Conservation (phyloP, 2,329 filamentous ascomycete genomes). For the Herpotrichia juniperi region DNA sequence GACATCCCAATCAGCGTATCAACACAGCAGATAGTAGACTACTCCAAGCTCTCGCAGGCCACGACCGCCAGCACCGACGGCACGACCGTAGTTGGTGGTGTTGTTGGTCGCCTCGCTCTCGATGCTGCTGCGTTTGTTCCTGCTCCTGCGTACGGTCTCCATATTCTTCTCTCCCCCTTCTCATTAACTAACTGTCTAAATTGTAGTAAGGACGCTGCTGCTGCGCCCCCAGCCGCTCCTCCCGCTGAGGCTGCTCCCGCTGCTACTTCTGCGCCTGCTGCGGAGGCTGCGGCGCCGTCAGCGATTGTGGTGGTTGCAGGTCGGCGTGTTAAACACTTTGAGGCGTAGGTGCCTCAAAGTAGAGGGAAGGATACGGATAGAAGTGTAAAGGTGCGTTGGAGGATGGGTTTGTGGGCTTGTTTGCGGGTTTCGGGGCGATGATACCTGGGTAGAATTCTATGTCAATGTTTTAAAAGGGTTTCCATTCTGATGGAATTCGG, state of each 20-base stretch:
- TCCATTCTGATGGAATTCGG: too few relatives aligned
- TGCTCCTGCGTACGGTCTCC: slow-evolving; percentile 20
- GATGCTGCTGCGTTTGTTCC: slow-evolving; percentile 32
- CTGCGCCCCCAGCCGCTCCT: slow-evolving; percentile 10
- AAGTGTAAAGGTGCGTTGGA: too few relatives aligned
- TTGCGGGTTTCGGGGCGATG: too few relatives aligned
- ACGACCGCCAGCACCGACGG: slow-evolving; percentile 30
- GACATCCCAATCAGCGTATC: slow-evolving; percentile 11
- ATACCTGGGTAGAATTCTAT: too few relatives aligned
- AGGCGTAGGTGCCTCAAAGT: too few relatives aligned
- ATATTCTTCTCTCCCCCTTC: background rate
- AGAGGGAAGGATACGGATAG: too few relatives aligned
- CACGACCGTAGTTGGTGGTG: slow-evolving; percentile 25
- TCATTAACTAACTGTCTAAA: background rate
- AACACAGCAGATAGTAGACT: slow-evolving; percentile 31
- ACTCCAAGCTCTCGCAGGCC: slow-evolving; percentile 30
- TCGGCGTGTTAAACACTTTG: too few relatives aligned
- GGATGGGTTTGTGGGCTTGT: too few relatives aligned
- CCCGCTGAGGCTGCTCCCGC: background rate
- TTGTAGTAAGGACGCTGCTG: background rate
- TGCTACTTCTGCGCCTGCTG: background rate
- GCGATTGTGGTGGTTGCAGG: too few relatives aligned
- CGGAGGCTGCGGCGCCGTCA: slow-evolving; percentile 1
- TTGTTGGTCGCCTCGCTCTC: slow-evolving; percentile 25
- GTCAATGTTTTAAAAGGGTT: too few relatives aligned